Evolutionary conservation across 441 rosid genomes (phyloP).

Genomic region (Populus tomentosa): DNA sequence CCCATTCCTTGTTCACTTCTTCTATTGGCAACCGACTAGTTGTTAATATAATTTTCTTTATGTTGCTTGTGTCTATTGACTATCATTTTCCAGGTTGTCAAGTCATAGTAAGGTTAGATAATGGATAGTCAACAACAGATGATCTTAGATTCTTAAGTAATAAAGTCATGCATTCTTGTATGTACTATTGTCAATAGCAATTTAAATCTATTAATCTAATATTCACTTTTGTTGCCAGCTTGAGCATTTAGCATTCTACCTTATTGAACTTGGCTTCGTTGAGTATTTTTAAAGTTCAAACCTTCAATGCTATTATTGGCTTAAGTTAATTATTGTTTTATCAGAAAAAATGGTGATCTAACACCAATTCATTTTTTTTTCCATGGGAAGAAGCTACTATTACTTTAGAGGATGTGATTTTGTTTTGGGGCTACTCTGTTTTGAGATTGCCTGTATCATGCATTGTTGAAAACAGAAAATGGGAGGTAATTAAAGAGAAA

Average conservation of each 20-base stretch:
- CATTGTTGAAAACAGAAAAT: neutral
- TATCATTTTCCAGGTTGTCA: slow-evolving; percentile 17
- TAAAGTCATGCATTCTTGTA: neutral
- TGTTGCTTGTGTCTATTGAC: slow-evolving; percentile 10
- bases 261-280: slow-evolving; percentile 74
- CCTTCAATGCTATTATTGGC: slow-evolving; percentile 49
- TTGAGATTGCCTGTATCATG: neutral
- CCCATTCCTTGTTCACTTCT: neutral
- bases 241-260: slow-evolving; percentile 78
- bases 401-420: neutral
- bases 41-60: neutral
- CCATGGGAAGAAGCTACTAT: neutral
- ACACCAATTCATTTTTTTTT: neutral
- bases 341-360: neutral
- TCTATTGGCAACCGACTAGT: neutral
- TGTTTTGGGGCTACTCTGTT: neutral
- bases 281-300: slow-evolving; percentile 69
- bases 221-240: slow-evolving; percentile 42
- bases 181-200: neutral
- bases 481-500: neutral
- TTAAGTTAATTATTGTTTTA: neutral
- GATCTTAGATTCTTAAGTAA: neutral
- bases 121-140: neutral
- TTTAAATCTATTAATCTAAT: slow-evolving; percentile 2
- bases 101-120: neutral